phyloP scores from a whole-genome alignment of 352 stramenopile species.

The Phytophthora pinifolia region DNA sequence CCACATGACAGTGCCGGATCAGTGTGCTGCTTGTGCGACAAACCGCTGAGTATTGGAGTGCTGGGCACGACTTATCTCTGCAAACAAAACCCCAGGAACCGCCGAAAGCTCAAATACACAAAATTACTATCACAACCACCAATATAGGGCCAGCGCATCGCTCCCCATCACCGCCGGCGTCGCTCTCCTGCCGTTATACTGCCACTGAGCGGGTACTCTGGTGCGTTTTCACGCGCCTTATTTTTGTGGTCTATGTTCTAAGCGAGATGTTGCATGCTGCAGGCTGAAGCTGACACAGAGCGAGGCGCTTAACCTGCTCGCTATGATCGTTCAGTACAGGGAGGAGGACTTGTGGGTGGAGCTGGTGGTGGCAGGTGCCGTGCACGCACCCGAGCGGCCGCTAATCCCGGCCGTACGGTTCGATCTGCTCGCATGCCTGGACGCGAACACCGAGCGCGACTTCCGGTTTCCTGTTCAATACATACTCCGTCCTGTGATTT shows the following conservation, averaged over 20 bases:
- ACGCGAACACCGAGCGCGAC: not conserved
- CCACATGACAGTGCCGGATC: too few relatives aligned
- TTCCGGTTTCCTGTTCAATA: constrained; percentile 2
- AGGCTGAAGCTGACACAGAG: not conserved
- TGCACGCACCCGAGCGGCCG: not conserved
- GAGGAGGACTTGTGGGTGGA: not conserved
- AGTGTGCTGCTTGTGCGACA: too few relatives aligned
- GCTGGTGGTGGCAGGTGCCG: not conserved
- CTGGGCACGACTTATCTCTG: too few relatives aligned
- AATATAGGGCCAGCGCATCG: too few relatives aligned
- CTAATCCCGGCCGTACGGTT: not conserved
- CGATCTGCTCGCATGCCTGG: not conserved
- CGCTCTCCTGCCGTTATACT: not conserved
- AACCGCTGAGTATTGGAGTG: too few relatives aligned
- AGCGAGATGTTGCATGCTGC: not conserved
- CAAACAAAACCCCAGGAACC: too few relatives aligned
- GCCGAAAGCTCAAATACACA: too few relatives aligned
- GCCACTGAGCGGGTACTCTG: not conserved
- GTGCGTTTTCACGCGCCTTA: not conserved
- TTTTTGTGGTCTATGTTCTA: not conserved
- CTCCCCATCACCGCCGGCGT: not conserved
- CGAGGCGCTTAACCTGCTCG: not conserved
- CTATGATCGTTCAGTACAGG: not conserved
- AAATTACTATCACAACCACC: too few relatives aligned
- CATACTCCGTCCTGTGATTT: not conserved